These are phyloP conservation scores for Fusarium buxicola DNA, from an alignment of 2,329 filamentous ascomycete species.

Conservation along the genomic window DNA sequence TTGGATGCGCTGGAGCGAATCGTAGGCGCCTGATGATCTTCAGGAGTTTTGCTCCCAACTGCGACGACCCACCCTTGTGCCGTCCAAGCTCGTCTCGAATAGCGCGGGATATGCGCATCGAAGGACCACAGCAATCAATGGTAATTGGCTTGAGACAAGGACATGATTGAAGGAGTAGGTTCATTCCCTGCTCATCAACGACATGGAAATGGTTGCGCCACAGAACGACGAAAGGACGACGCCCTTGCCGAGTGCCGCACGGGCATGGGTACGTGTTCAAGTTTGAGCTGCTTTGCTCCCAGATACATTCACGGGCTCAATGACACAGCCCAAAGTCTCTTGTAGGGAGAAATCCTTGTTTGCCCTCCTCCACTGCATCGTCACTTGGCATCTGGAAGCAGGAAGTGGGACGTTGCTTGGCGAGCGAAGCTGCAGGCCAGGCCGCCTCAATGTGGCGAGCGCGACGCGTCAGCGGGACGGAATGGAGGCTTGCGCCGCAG, in stretches of 20 bases:
- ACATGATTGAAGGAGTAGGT: conserved; percentile 31
- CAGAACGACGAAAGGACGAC: conserved; percentile 25
- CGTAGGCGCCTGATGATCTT: conserved; percentile 14
- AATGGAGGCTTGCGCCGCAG: conserved; percentile 30
- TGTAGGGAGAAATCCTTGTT: conserved; percentile 25
- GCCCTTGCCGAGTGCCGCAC: conserved; percentile 33
- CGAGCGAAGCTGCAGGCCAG: conserved; percentile 22
- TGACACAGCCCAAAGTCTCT: conserved; percentile 7
- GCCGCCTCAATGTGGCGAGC: conserved; percentile 29
- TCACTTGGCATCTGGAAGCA: conserved; percentile 31
- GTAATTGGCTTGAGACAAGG: conserved; percentile 14
- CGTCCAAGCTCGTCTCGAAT: background rate
- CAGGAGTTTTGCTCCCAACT: conserved; percentile 2
- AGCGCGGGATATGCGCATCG: conserved; percentile 1
- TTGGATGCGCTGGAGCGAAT: conserved; percentile 13
- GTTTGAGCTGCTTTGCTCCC: conserved; percentile 3
- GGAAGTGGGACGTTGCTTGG: conserved; percentile 34
- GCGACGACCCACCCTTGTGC: conserved; percentile 5
- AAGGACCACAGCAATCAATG: background rate
- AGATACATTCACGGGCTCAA: conserved; percentile 6
- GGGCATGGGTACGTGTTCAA: conserved; percentile 30
- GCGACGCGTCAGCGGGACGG: conserved; percentile 42
- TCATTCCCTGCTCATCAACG: conserved; percentile 17
- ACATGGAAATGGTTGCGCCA: conserved; percentile 31
- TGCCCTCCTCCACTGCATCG: conserved; percentile 20